Evolutionary conservation across 495 filamentous ascomycete genomes (phyloP), one percentile per base, ranked within the genome.

Genomic region (Oidiodendron maius): DNA sequence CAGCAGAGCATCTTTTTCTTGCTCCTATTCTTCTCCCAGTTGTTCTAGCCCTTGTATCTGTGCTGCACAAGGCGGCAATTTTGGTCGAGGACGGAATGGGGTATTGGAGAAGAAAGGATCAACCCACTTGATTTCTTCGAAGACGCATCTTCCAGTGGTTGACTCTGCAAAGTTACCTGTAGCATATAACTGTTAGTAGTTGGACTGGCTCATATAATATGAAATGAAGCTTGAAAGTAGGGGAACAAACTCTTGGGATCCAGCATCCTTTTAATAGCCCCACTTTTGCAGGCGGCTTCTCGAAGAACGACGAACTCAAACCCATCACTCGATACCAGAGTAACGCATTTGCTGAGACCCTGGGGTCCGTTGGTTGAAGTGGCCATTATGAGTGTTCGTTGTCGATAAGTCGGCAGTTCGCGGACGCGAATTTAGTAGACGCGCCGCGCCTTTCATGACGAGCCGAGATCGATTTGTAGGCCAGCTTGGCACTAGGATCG

Each of bases 271-370:
- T 78, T 82, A 57, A 98, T 87, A 16, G 83, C 83, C 16, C 82
- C 82, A 16, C 87, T 88, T 41, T 87, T 65, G 52, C 77, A 78
- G 37, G 89, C 81, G 0, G 86, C 82, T 39, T 85, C 87, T 38
- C 89, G 82, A 4, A 83, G 81, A 28, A 96, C 68, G 40, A 95
- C 77, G 61, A 91, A 97, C 61, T 95, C 88, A 64, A 84, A 96
- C 37, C 83, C 87, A 62, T 97, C 94, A 48, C 70, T 75, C 0
- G 91, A 96, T 16, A 95, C 72, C 3, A 98, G 76, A 0, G 93
- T 95, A 44, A 97, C 81, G 56, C 86, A 96, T 51, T 86, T 79
- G 60, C 64, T 69, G 24, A 35, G 15, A 24, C 21, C 30, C 41
- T 52, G 43, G n/a, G n/a, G n/a, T 16, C 38, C 25, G 6, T 53